Base-by-base conservation (phyloP, 768 basidiomycete species). In the Kwoniella dendrophila region DNA sequence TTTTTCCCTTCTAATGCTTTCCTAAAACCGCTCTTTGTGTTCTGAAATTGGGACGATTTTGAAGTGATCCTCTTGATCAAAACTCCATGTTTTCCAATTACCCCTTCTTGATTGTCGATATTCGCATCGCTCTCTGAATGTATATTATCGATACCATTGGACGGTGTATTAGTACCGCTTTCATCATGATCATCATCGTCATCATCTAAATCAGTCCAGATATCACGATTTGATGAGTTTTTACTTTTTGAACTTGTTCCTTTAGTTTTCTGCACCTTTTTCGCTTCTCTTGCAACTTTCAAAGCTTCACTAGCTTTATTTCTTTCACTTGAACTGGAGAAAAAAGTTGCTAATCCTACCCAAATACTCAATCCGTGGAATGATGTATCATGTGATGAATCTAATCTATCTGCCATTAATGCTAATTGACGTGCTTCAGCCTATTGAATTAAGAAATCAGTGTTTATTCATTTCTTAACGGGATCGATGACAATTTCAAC, bases 351-450 rank as follows among this genome's bases (percentile, higher is more conserved):
- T 40, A 78, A 63, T 12, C 68, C 77, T 22, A 76, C 71, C 79
- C 79, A 80, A 0, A 80, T 73, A 16, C 69, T 69, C 2, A 79
- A 58, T 0, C 77, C 78, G 41, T 73, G 69, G 7, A 79, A 49
- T 8, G 65, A 57, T 2, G 69, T 58, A 2, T 40, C 47, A 24
- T 67, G 65, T 0, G 58, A 18, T 2, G 68, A 64, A 50, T 72
- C 72, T 47, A 75, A 66, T n/a, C 75, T 63, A 56, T 80, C 79
- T 0, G 78, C 79, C 67, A 77, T 75, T 30, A 67, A 57, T 1
- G 79, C 79, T 3, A 80, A 68, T 41, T 70, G 62, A 5, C 77
- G 73, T 2, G 79, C 76, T 66, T 80, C 76, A 29, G 62, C 58
- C 79, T 79, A 54, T 24, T 26, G 14, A 29, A 1, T n/a, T n/a